Conservation (phyloP, 179 eudicot species). For the Sideroxylon spinosum region DNA sequence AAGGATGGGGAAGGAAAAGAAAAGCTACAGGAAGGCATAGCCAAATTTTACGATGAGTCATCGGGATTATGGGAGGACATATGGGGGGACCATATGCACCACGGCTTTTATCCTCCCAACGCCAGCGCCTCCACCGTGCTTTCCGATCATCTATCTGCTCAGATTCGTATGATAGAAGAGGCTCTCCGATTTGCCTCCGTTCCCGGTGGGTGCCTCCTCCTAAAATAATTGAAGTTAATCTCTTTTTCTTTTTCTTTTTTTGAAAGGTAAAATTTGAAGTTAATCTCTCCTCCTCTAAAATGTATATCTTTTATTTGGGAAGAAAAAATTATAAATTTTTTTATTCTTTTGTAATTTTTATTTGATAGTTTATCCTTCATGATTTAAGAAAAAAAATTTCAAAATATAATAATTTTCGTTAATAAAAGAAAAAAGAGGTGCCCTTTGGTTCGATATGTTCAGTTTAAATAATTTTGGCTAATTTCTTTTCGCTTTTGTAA, state of each 20-base stretch:
- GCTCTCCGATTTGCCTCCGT: slow-evolving; percentile 54
- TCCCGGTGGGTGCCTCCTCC: slow-evolving; percentile 29
- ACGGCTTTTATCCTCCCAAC: slow-evolving; percentile 50
- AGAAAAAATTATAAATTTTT: not conserved
- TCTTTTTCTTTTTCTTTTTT: too few species aligned
- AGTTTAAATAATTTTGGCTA: too few species aligned
- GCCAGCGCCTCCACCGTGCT: slow-evolving; percentile 21
- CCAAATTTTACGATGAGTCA: slow-evolving; percentile 70
- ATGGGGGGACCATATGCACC: slow-evolving; percentile 95
- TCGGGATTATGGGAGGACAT: slow-evolving; percentile 75
- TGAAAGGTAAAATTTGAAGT: too few species aligned
- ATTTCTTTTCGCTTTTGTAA: too few species aligned
- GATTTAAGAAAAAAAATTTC: too few species aligned
- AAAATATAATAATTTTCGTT: too few species aligned
- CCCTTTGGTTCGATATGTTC: too few species aligned
- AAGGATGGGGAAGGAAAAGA: slow-evolving; percentile 13
- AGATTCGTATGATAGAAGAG: slow-evolving; percentile 82
- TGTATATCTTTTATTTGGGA: too few species aligned
- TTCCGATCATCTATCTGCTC: slow-evolving; percentile 64
- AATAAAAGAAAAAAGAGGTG: too few species aligned
- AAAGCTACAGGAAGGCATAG: slow-evolving; percentile 55
- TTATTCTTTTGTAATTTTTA: not conserved
- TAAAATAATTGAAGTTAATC: too few species aligned
- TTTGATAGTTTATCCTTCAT: not conserved
- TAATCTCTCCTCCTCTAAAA: too few species aligned